Conservation (phyloP, 345 rosid genomes). For the Laguncularia racemosa region DNA sequence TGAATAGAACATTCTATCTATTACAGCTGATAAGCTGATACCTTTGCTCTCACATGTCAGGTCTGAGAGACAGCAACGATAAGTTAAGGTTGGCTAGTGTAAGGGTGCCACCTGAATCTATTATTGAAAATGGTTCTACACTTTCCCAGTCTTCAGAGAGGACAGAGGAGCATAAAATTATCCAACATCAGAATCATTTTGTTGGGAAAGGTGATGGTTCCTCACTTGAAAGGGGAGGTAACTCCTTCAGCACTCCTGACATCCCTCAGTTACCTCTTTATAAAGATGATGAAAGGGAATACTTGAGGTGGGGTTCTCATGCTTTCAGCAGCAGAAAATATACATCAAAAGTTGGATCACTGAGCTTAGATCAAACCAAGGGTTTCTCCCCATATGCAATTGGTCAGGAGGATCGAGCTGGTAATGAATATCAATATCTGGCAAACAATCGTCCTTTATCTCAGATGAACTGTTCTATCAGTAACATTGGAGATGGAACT, state of each 20-base stretch:
- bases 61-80: slow-evolving; percentile 22
- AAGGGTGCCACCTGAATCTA: slow-evolving; percentile 17
- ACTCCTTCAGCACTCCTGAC: too few relatives aligned
- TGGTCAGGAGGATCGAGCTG: slow-evolving; percentile 14
- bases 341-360: too few relatives aligned
- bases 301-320: too few relatives aligned
- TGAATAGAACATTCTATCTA: slow-evolving; percentile 1
- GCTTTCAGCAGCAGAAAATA: too few relatives aligned
- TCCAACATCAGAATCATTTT: neutral
- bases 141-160: slow-evolving; percentile 21
- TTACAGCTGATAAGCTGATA: slow-evolving; percentile 7
- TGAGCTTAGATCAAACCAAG: too few relatives aligned
- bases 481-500: slow-evolving; percentile 26
- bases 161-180: slow-evolving; percentile 1
- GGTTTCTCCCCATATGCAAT: neutral
- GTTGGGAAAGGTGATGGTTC: slow-evolving; percentile 2
- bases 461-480: neutral
- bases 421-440: slow-evolving; percentile 6
- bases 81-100: slow-evolving; percentile 19
- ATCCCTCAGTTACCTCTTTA: too few relatives aligned
- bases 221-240: neutral
- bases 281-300: too few relatives aligned
- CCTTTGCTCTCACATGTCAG: slow-evolving; percentile 28
- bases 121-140: slow-evolving; percentile 19
- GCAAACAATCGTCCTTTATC: slow-evolving; percentile 1